phyloP scores from a whole-genome alignment of 2,329 filamentous ascomycete species.

The Aureobasidium mangrovei region DNA sequence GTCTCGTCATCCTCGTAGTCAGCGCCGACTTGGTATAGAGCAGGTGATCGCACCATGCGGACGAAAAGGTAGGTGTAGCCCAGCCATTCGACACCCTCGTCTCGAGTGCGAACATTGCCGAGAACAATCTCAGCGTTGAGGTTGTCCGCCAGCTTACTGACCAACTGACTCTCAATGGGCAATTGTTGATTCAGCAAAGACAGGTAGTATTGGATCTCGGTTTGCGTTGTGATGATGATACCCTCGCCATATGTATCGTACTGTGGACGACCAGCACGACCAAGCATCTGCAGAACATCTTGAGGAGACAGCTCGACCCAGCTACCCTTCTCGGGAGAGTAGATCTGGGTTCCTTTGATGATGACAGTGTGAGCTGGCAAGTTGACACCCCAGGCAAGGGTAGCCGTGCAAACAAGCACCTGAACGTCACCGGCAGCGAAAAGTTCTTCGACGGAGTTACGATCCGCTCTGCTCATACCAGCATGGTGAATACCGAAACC shows the following conservation, averaged over 20 bases:
- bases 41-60: conserved; percentile 91
- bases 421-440: conserved; percentile 88
- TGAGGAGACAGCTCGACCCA: conserved; percentile 98
- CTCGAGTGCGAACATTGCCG: conserved; percentile 80
- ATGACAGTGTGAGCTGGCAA: conserved; percentile 95
- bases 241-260: conserved; percentile 97
- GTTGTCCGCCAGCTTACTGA: conserved; percentile 88
- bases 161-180: conserved; percentile 93
- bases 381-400: conserved; percentile 98
- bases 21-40: conserved; percentile 87
- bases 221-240: conserved; percentile 95
- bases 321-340: conserved; percentile 95
- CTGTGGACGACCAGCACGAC: conserved; percentile 89
- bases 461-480: conserved; percentile 91
- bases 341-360: conserved; percentile 97
- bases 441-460: conserved; percentile 88
- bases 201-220: conserved; percentile 93
- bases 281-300: conserved; percentile 97
- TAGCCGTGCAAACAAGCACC: conserved; percentile 93
- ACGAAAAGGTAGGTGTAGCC: conserved; percentile 98
- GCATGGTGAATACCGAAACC: conserved; percentile 98
- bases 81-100: conserved; percentile 98
- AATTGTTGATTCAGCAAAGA: conserved; percentile 94
- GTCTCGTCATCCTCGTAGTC: conserved; percentile 91
- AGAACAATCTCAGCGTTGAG: conserved; percentile 94